Evolutionary conservation across 2,329 filamentous ascomycete genomes (phyloP).

Genomic region (Zopfia rhizophila): DNA sequence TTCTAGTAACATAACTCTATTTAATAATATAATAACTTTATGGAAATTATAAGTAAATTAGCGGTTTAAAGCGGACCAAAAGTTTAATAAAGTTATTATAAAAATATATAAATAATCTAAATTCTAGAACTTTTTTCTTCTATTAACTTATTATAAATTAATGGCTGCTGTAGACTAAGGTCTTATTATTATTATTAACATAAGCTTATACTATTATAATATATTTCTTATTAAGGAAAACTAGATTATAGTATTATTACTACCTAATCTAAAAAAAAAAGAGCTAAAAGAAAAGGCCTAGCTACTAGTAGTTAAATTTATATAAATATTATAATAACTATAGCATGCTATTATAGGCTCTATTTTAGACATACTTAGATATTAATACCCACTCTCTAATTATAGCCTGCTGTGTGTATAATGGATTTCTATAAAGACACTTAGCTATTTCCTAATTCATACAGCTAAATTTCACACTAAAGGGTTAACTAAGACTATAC

Average conservation of each 20-base stretch:
- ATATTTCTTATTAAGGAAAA: conserved; percentile 6
- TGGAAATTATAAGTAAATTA: too few species aligned
- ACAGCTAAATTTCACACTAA: conserved; percentile 44
- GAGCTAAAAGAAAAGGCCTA: neutral
- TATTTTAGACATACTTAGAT: conserved; percentile 37
- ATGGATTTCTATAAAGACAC: conserved; percentile 11
- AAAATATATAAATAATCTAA: conserved; percentile 2
- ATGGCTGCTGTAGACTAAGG: conserved; percentile 3
- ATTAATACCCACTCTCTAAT: neutral
- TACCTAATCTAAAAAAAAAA: conserved; percentile 1
- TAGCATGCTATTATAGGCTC: conserved; percentile 41
- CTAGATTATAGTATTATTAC: neutral
- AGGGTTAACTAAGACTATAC: conserved; percentile 30
- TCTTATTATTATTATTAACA: conserved; percentile 12
- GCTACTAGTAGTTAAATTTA: neutral
- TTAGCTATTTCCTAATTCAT: conserved; percentile 14
- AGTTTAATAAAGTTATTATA: conserved; percentile 1
- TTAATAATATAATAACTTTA: too few species aligned
- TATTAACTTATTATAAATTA: neutral
- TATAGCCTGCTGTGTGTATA: conserved; percentile 33
- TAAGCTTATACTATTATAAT: conserved; percentile 6
- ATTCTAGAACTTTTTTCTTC: conserved; percentile 6
- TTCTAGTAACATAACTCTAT: too few species aligned
- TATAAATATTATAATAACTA: conserved; percentile 39
- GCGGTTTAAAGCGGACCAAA: too few species aligned